Conservation (phyloP, 192 early-diverging fungal species). For the Haplosporangium gracile region DNA sequence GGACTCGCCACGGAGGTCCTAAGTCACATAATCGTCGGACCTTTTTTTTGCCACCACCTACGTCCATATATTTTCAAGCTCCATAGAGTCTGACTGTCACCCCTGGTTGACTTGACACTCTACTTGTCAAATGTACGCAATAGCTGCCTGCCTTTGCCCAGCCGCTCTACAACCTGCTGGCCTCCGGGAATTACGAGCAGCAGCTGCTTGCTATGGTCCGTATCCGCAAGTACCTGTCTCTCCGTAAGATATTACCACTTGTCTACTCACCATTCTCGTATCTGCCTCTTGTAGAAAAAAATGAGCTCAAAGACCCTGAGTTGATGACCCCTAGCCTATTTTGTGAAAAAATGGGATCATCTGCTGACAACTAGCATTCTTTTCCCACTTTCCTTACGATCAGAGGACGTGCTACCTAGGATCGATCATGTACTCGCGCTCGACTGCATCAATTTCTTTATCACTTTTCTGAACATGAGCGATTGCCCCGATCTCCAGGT, state of each 20-base stretch:
- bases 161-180: constrained; percentile 48
- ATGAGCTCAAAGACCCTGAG: neutral
- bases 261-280: neutral
- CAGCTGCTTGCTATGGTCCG: constrained; percentile 53
- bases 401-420: constrained; percentile 55
- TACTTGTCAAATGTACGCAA: neutral
- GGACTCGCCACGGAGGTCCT: neutral
- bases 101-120: constrained; percentile 3
- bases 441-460: constrained; percentile 48
- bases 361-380: neutral
- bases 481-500: constrained; percentile 54
- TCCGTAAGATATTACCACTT: constrained; percentile 28
- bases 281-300: neutral
- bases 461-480: constrained; percentile 46
- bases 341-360: neutral
- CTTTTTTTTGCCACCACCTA: constrained; percentile 9
- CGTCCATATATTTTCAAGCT: neutral
- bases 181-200: constrained; percentile 50
- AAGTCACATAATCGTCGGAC: neutral
- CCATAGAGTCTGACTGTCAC: neutral
- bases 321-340: neutral
- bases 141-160: constrained; percentile 53
- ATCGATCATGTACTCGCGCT: constrained; percentile 54
- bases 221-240: constrained; percentile 52
- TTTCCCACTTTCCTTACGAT: neutral